These are phyloP conservation scores for Gynandropsis gynandra DNA, from an alignment of 345 rosid genomes.

Conservation along the genomic window DNA sequence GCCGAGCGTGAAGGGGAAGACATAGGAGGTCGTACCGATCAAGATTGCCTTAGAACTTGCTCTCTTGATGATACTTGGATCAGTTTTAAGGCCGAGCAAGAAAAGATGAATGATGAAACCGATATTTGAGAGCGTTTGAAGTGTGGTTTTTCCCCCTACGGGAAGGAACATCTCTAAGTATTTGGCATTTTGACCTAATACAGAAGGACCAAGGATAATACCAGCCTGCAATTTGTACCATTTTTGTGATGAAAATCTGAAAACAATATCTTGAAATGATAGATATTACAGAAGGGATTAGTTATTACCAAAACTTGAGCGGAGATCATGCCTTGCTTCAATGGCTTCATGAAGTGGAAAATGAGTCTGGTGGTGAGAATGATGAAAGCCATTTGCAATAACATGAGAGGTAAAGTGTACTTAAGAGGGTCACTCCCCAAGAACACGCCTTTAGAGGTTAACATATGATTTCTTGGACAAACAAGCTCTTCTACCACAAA, in stretches of 20 bases:
- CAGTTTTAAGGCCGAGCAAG: slow-evolving; percentile 26
- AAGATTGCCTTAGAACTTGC: not conserved
- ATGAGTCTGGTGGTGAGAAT: slow-evolving; percentile 23
- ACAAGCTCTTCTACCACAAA: slow-evolving; percentile 22
- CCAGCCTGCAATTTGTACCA: slow-evolving; percentile 19
- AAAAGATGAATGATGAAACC: slow-evolving; percentile 32
- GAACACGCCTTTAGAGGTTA: slow-evolving; percentile 23
- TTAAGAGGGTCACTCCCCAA: slow-evolving; percentile 23
- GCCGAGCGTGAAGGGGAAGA: too few species aligned
- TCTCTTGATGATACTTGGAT: slow-evolving; percentile 22
- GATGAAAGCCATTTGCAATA: slow-evolving; percentile 24
- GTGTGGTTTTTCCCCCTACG: slow-evolving; percentile 18
- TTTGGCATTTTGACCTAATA: slow-evolving; percentile 15
- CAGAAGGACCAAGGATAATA: slow-evolving; percentile 25
- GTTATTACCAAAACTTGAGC: slow-evolving; percentile 30
- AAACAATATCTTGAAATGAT: not conserved
- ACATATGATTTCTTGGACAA: slow-evolving; percentile 15
- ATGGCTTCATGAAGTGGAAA: slow-evolving; percentile 19
- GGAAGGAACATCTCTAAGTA: slow-evolving; percentile 21
- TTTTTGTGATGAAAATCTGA: not conserved
- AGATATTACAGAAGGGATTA: not conserved
- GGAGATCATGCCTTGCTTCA: slow-evolving; percentile 28
- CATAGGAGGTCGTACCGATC: too few species aligned
- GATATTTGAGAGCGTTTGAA: slow-evolving; percentile 26
- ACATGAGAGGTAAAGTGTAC: slow-evolving; percentile 21